Conservation (phyloP, 2,329 filamentous ascomycete genomes). For the Fonsecaea nubica region DNA sequence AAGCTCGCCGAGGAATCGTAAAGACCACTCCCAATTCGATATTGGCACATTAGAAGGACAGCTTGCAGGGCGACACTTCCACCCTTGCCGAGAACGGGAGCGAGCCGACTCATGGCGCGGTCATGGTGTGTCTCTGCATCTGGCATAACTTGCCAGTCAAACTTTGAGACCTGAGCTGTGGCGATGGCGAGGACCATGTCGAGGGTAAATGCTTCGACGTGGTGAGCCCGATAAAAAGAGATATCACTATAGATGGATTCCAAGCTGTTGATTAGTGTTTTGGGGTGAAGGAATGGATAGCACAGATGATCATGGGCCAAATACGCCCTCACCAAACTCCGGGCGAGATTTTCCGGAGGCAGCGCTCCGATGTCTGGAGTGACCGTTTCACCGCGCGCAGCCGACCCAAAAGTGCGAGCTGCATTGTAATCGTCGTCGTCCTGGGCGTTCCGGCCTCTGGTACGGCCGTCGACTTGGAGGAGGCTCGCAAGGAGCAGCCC, state of each 20-base stretch:
- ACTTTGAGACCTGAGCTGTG: slow-evolving; percentile 53
- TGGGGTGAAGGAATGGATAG: slow-evolving; percentile 51
- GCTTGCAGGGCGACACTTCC: slow-evolving; percentile 51
- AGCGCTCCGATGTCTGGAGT: slow-evolving; percentile 36
- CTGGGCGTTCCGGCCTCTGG: slow-evolving; percentile 6
- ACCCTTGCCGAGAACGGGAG: slow-evolving; percentile 47
- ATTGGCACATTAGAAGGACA: slow-evolving; percentile 53
- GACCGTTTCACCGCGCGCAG: not conserved
- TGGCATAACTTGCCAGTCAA: slow-evolving; percentile 53
- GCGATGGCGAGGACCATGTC: slow-evolving; percentile 56
- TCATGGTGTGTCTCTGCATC: slow-evolving; percentile 53
- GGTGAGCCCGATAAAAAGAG: slow-evolving; percentile 37
- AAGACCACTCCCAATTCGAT: slow-evolving; percentile 51
- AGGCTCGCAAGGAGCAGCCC: slow-evolving; percentile 52
- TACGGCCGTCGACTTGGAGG: slow-evolving; percentile 41
- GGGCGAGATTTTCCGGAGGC: slow-evolving; percentile 47
- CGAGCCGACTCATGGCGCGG: slow-evolving; percentile 49
- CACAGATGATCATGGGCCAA: slow-evolving; percentile 53
- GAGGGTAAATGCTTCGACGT: slow-evolving; percentile 50
- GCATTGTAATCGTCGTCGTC: slow-evolving; percentile 11
- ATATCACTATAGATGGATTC: slow-evolving; percentile 38
- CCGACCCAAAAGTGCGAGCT: slow-evolving; percentile 17
- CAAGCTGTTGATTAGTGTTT: slow-evolving; percentile 37
- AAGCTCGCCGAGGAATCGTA: slow-evolving; percentile 51
- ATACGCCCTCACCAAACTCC: slow-evolving; percentile 51